Conservation (phyloP, 1,284 basidiomycete species). For the Hymenochaete sp. region DNA sequence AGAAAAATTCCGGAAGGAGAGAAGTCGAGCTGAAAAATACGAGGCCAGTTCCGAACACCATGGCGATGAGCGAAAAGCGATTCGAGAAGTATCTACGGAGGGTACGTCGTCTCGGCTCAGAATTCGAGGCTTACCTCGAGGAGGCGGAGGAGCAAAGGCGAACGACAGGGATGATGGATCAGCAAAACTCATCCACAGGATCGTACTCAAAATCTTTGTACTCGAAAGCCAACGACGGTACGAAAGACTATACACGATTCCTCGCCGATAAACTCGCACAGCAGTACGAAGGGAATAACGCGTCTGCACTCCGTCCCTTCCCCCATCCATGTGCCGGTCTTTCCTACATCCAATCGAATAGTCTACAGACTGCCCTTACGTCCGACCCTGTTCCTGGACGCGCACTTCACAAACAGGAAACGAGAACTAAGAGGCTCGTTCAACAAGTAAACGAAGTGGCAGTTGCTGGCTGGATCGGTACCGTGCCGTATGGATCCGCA, state of each 20-base stretch:
- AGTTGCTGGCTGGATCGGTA: constrained; percentile 12
- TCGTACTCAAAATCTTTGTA: constrained; percentile 13
- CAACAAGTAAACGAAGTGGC: background rate
- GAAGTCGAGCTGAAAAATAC: constrained; percentile 12
- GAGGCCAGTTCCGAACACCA: constrained; percentile 24
- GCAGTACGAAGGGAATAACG: constrained; percentile 23
- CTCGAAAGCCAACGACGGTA: constrained; percentile 24
- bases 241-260: constrained; percentile 23
- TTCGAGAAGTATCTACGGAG: constrained; percentile 52
- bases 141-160: constrained; percentile 22
- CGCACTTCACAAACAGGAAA: constrained; percentile 31
- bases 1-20: constrained; percentile 31
- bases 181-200: background rate
- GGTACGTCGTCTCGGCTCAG: constrained; percentile 45
- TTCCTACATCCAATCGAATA: constrained; percentile 44
- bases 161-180: constrained; percentile 3
- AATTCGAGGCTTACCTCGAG: constrained; percentile 41
- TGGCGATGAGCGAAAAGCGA: constrained; percentile 33
- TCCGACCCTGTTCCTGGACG: constrained; percentile 50
- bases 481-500: background rate
- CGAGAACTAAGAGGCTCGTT: background rate
- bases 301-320: constrained; percentile 45
- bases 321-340: constrained; percentile 60
- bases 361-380: constrained; percentile 44
- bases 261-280: constrained; percentile 23